A percentile compares a stretch with the other conserved stretches of the same genome.
These are phyloP conservation scores for Alternaria sp. DNA, from an alignment of 2,329 filamentous ascomycete species.

Conservation along the genomic window DNA sequence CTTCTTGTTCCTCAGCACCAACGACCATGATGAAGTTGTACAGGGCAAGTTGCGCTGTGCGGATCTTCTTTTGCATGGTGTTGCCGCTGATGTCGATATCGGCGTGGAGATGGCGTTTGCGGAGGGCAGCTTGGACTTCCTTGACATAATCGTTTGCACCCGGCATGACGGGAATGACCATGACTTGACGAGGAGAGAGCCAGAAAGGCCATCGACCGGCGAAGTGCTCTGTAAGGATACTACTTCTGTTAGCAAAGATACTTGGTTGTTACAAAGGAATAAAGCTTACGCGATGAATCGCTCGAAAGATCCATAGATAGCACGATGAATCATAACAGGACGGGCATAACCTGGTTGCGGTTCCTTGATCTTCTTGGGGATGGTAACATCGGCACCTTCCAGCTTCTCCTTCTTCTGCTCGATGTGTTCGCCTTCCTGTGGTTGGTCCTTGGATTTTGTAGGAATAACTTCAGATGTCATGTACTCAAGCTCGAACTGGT, in stretches of 20 bases:
- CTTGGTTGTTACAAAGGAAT: not conserved
- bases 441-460: conserved; percentile 47
- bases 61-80: conserved; percentile 90
- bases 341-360: conserved; percentile 68
- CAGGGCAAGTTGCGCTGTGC: conserved; percentile 79
- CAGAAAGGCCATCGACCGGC: conserved; percentile 91
- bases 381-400: conserved; percentile 23
- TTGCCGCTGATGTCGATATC: conserved; percentile 78
- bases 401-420: conserved; percentile 34
- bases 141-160: conserved; percentile 74
- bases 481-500: conserved; percentile 89
- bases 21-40: conserved; percentile 86
- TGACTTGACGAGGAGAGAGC: conserved; percentile 83
- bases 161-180: conserved; percentile 80
- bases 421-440: conserved; percentile 37
- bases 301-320: conserved; percentile 77
- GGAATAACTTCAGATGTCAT: conserved; percentile 72
- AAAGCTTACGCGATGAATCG: conserved; percentile 66
- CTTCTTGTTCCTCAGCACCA: conserved; percentile 68
- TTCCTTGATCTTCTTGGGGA: conserved; percentile 37
- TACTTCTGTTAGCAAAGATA: conserved; percentile 25
- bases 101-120: conserved; percentile 72
- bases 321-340: conserved; percentile 87
- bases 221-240: conserved; percentile 83
- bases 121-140: conserved; percentile 76